A percentile compares a stretch with the other conserved stretches of the same genome.
phyloP scores from a whole-genome alignment of 257 asterid genomes.

The Solanum lignicaule region DNA sequence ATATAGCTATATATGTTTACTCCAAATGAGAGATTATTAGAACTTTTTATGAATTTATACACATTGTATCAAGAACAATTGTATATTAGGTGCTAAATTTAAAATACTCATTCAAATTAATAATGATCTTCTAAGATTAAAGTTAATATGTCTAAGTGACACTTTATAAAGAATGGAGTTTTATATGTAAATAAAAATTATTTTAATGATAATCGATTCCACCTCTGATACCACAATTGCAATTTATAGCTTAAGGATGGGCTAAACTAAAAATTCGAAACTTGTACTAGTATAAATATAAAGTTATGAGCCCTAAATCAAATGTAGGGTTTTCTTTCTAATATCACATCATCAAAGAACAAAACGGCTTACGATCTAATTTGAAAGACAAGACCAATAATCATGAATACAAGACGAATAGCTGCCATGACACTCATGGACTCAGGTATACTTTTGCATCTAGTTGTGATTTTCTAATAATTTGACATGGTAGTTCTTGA shows the following conservation, averaged over 20 bases:
- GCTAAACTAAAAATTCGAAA: neutral
- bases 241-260: neutral
- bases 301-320: neutral
- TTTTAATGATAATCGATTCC: no score
- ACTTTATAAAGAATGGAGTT: neutral
- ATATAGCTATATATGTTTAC: no score
- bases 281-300: neutral
- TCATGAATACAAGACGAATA: neutral
- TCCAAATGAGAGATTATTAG: no score
- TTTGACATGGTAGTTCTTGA: neutral
- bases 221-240: neutral
- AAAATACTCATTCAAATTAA: neutral
- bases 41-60: neutral
- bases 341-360: neutral
- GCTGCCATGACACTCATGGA: neutral
- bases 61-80: neutral
- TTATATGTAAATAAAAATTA: neutral
- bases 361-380: neutral
- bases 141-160: neutral
- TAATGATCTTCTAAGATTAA: neutral
- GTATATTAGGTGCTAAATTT: neutral
- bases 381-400: neutral
- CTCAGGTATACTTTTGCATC: neutral
- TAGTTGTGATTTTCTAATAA: neutral
- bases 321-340: neutral